A percentile compares a stretch with the other conserved stretches of the same genome.
Evolutionary conservation across 2,329 filamentous ascomycete genomes (phyloP).

Genomic region (Pestalotiopsis sp.): DNA sequence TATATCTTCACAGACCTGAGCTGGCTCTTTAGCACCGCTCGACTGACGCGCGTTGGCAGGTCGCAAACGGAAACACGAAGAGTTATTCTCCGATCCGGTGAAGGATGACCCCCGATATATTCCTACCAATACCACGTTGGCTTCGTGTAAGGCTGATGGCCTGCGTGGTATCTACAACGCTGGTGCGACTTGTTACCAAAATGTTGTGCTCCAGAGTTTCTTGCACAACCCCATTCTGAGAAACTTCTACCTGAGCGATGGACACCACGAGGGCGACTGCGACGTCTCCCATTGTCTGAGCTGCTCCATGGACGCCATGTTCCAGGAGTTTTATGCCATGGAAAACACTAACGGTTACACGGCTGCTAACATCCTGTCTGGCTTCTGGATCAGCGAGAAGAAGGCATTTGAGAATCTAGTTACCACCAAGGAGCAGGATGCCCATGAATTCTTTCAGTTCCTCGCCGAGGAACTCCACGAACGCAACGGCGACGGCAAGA

Average conservation of each 20-base stretch:
- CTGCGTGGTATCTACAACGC: conserved; percentile 95
- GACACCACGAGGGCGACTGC: conserved; percentile 81
- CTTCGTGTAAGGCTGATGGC: conserved; percentile 84
- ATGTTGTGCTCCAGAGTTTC: conserved; percentile 90
- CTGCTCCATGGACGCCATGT: conserved; percentile 75
- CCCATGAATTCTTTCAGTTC: conserved; percentile 96
- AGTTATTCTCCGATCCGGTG: conserved; percentile 65
- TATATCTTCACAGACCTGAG: not conserved
- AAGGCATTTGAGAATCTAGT: conserved; percentile 75
- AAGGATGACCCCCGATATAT: conserved; percentile 80
- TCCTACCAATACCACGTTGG: conserved; percentile 74
- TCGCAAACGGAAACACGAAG: conserved; percentile 77
- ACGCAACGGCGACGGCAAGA: conserved; percentile 73
- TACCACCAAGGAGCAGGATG: conserved; percentile 94
- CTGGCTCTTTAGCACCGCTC: not conserved
- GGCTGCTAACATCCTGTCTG: conserved; percentile 84
- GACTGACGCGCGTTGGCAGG: conserved; percentile 37
- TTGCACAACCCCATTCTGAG: conserved; percentile 91
- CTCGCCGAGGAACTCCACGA: conserved; percentile 89
- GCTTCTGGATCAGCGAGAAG: conserved; percentile 85
- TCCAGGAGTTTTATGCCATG: conserved; percentile 70
- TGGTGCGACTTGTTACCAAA: conserved; percentile 98
- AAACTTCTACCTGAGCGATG: conserved; percentile 90
- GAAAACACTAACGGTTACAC: conserved; percentile 89
- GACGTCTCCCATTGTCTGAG: conserved; percentile 64